Evolutionary conservation across 352 stramenopile genomes (phyloP).

Genomic region (Phytophthora citrophthora): DNA sequence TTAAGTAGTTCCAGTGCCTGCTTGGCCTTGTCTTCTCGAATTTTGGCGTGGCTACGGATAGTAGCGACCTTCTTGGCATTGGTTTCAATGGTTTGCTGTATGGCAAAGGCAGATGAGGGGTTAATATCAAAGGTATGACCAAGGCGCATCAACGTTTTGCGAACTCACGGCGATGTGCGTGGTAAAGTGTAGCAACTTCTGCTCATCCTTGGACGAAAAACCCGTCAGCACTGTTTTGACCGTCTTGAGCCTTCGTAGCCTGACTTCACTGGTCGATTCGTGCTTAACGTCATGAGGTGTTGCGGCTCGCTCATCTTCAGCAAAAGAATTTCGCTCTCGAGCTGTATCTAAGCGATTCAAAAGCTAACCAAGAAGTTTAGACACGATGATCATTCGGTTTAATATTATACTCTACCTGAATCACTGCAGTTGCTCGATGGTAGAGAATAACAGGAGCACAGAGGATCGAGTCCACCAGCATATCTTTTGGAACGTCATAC

Average conservation of each 20-base stretch:
- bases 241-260: constrained; percentile 39
- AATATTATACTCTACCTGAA: constrained; percentile 36
- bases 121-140: not conserved
- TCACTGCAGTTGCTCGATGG: constrained; percentile 60
- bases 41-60: constrained; percentile 43
- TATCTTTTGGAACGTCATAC: constrained; percentile 60
- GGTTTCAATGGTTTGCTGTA: constrained; percentile 56
- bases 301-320: constrained; percentile 4
- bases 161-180: constrained; percentile 51
- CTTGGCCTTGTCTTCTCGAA: constrained; percentile 53
- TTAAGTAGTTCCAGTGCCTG: constrained; percentile 64
- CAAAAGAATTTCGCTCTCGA: constrained; percentile 9
- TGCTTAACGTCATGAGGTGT: constrained; percentile 25
- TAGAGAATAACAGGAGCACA: constrained; percentile 62
- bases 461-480: constrained; percentile 62
- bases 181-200: constrained; percentile 71
- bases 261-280: constrained; percentile 47
- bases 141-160: too few relatives aligned
- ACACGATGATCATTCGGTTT: not conserved
- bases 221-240: constrained; percentile 36
- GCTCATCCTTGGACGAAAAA: constrained; percentile 68
- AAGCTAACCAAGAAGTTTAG: constrained; percentile 34
- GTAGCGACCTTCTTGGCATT: constrained; percentile 47
- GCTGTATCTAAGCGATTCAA: constrained; percentile 54
- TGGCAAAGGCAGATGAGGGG: not conserved